Evolutionary conservation across 2,329 filamentous ascomycete genomes (phyloP).

Genomic region (Zalaria obscura): DNA sequence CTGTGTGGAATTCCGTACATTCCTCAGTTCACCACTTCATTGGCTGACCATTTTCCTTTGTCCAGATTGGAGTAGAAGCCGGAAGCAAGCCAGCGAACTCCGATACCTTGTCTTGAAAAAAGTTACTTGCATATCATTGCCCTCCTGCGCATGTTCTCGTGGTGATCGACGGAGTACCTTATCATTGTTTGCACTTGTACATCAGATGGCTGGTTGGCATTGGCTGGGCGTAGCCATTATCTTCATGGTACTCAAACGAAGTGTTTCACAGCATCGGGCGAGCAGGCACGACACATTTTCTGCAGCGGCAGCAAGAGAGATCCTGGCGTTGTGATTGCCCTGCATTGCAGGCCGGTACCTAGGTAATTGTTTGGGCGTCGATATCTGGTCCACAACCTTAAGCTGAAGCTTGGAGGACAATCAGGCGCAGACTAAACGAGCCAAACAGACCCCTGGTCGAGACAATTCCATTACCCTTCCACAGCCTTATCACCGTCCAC

Average conservation of each 20-base stretch:
- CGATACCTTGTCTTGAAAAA: neutral
- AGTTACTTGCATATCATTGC: neutral
- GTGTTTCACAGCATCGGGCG: neutral
- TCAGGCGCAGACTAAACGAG: too few relatives aligned
- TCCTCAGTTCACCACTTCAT: slow-evolving; percentile 6
- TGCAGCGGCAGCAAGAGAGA: too few relatives aligned
- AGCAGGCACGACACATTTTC: too few relatives aligned
- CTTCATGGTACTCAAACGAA: neutral
- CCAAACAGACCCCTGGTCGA: too few relatives aligned
- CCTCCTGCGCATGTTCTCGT: neutral
- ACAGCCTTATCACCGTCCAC: too few relatives aligned
- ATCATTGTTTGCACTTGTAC: neutral
- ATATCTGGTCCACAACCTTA: too few relatives aligned
- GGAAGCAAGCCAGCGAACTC: neutral
- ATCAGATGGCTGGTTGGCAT: neutral
- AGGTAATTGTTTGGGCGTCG: too few relatives aligned
- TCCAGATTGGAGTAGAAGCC: slow-evolving; percentile 6
- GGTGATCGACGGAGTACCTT: too few relatives aligned
- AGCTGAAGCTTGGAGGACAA: too few relatives aligned
- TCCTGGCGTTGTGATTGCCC: too few relatives aligned
- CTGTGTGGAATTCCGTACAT: slow-evolving; percentile 6
- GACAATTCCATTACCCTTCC: too few relatives aligned
- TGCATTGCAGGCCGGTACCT: too few relatives aligned
- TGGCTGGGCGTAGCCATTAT: neutral
- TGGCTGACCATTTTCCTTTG: slow-evolving; percentile 2